Evolutionary conservation across 202 grass and related monocot species (phyloP).

Genomic region (Schoenoplectus triqueter): DNA sequence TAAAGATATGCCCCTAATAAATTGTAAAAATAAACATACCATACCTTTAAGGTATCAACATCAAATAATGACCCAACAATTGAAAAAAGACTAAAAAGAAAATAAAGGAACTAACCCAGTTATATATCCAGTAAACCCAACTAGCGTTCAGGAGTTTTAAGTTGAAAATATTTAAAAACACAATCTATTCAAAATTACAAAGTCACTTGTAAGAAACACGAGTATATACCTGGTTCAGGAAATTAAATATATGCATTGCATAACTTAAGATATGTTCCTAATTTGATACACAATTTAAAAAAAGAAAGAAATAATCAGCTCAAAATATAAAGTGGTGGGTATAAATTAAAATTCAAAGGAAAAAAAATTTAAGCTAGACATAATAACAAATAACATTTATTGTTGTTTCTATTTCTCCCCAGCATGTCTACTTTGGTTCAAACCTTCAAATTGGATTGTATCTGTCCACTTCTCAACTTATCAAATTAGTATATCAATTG

Average conservation of each 20-base stretch:
- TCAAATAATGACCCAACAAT: slow-evolving; percentile 15
- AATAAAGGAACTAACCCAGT: neutral
- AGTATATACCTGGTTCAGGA: neutral
- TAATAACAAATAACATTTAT: neutral
- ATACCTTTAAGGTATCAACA: slow-evolving; percentile 1
- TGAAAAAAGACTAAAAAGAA: neutral
- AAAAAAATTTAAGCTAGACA: neutral
- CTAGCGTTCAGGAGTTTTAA: neutral
- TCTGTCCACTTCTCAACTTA: neutral
- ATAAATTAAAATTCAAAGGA: neutral
- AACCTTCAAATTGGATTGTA: neutral
- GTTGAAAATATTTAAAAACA: neutral
- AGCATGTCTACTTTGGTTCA: neutral
- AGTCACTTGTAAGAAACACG: slow-evolving; percentile 9
- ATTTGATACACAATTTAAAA: neutral
- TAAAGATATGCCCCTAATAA: neutral
- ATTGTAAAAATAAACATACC: slow-evolving; percentile 15
- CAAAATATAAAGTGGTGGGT: neutral
- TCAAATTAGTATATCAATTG: neutral
- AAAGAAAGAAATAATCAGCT: neutral
- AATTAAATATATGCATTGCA: neutral
- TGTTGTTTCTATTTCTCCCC: neutral
- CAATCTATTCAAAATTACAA: neutral
- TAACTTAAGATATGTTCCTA: neutral
- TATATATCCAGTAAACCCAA: slow-evolving; percentile 15